Conservation (phyloP, 129 eudicot species). For the Helichrysum umbraculigerum region DNA sequence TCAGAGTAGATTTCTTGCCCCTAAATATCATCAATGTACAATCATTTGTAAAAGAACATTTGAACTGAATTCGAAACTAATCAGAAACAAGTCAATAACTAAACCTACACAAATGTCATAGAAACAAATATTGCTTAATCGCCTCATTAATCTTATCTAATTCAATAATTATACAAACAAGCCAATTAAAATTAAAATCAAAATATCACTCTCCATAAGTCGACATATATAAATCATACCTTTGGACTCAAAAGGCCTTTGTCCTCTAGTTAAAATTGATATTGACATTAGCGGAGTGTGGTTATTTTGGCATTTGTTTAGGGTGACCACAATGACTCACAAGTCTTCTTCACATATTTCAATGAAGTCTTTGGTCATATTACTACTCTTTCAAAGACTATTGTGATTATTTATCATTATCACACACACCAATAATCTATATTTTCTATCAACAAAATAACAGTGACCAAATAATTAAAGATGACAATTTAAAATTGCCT, state of each 20-base stretch:
- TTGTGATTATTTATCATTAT: background rate
- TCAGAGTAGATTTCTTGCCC: too few species aligned
- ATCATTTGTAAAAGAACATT: too few species aligned
- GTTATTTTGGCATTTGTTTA: background rate
- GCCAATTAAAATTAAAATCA: too few species aligned
- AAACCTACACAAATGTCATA: too few species aligned
- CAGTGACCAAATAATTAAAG: slow-evolving; percentile 9
- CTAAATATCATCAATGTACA: too few species aligned
- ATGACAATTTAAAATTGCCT: slow-evolving; percentile 6
- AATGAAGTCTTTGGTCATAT: slow-evolving; percentile 12
- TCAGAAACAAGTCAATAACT: too few species aligned
- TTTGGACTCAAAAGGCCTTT: background rate
- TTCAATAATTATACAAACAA: too few species aligned
- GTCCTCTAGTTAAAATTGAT: background rate
- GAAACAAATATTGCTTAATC: background rate
- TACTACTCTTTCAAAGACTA: slow-evolving; percentile 22
- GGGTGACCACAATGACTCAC: background rate
- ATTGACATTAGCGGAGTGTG: background rate
- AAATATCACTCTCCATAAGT: too few species aligned
- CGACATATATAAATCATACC: too few species aligned
- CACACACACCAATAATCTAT: slow-evolving; percentile 28
- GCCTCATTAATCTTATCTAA: background rate
- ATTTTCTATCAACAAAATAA: slow-evolving; percentile 5
- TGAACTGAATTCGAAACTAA: too few species aligned
- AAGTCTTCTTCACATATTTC: background rate